A percentile compares a stretch with the other conserved stretches of the same genome.
Conservation (phyloP, 805 yeast genomes). For the Barnettozyma sp. region DNA sequence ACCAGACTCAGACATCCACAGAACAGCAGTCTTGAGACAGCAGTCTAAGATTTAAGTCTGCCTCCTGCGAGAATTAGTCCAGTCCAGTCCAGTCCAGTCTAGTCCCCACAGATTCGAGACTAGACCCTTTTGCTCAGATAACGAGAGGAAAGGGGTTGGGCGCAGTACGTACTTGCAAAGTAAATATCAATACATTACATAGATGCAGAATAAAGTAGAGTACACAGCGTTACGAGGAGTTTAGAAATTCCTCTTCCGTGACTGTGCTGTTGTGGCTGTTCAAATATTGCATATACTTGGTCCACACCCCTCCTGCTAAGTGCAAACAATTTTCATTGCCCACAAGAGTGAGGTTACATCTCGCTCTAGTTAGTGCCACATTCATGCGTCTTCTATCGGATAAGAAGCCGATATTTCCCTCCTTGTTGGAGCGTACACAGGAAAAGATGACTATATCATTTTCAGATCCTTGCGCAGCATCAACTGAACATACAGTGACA, state of each 20-base stretch:
- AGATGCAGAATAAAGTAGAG: no score
- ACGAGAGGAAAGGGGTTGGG: no score
- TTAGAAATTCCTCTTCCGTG: no score
- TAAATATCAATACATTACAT: no score
- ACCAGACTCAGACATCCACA: not conserved
- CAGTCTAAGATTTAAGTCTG: not conserved
- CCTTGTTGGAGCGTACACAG: constrained; percentile 59
- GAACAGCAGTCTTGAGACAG: no score
- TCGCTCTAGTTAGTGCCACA: constrained; percentile 42
- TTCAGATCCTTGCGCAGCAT: constrained; percentile 86
- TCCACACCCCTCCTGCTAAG: constrained; percentile 5
- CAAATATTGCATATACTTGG: constrained; percentile 3
- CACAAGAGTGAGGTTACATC: constrained; percentile 9
- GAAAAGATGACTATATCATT: constrained; percentile 70
- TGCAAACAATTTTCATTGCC: constrained; percentile 10
- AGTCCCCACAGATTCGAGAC: no score
- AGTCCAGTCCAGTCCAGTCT: no score
- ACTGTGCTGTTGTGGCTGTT: not conserved
- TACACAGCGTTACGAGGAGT: no score
- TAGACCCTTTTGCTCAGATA: no score
- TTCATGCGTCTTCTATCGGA: constrained; percentile 55
- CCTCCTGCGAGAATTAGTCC: constrained; percentile 3
- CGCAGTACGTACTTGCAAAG: no score
- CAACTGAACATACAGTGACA: constrained; percentile 52
- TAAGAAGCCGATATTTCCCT: constrained; percentile 51